A percentile compares a stretch with the other conserved stretches of the same genome.
These are phyloP conservation scores for Kernera saxatilis DNA, from an alignment of 345 rosid species.

Conservation along the genomic window DNA sequence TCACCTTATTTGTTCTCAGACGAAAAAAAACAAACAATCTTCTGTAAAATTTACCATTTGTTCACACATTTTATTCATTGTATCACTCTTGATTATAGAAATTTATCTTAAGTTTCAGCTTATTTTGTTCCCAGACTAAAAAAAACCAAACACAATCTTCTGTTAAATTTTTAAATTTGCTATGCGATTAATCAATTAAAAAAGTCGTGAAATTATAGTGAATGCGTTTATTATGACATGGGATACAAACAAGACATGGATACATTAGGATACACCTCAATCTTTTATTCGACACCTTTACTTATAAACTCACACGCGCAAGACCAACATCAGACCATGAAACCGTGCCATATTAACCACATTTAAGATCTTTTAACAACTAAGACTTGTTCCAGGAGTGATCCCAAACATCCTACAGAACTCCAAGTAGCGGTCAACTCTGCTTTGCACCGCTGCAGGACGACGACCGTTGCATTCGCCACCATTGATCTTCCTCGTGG, in stretches of 20 bases:
- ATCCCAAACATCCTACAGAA: slow-evolving; percentile 37
- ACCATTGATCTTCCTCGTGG: slow-evolving; percentile 43
- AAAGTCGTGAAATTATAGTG: not conserved
- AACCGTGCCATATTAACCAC: not conserved
- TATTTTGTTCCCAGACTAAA: not conserved
- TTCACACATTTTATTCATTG: not conserved
- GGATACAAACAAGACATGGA: slow-evolving; percentile 11
- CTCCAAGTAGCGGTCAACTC: slow-evolving; percentile 29
- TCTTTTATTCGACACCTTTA: slow-evolving; percentile 12
- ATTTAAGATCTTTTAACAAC: slow-evolving; percentile 24
- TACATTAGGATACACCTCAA: slow-evolving; percentile 13
- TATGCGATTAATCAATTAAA: not conserved
- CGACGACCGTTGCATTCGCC: slow-evolving; percentile 43
- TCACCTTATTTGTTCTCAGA: not conserved
- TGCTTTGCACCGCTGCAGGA: slow-evolving; percentile 30
- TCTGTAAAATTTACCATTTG: not conserved
- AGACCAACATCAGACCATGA: not conserved
- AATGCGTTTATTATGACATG: not conserved
- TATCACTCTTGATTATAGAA: not conserved
- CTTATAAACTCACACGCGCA: slow-evolving; percentile 9
- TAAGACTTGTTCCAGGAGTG: slow-evolving; percentile 30
- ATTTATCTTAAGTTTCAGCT: not conserved
- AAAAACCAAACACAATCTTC: not conserved
- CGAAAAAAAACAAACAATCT: not conserved
- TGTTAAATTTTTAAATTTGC: not conserved